These are phyloP conservation scores for Neurospora discreta DNA, from an alignment of 495 filamentous ascomycete genomes.

Conservation along the genomic window DNA sequence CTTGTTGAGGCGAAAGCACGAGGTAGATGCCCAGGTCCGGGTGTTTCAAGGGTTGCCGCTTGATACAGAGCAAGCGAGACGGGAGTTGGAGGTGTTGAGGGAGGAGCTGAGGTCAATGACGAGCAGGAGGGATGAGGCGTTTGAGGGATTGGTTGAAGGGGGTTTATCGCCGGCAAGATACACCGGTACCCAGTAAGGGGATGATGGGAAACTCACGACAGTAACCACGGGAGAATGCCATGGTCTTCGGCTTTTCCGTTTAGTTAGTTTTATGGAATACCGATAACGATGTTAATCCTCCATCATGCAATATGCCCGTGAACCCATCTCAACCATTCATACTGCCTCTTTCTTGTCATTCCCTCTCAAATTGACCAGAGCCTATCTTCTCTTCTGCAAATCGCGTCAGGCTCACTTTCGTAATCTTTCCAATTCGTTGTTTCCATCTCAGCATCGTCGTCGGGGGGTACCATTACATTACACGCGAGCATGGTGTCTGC, in stretches of 20 bases:
- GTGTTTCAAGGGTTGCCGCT: slow-evolving; percentile 59
- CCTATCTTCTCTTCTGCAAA: not conserved
- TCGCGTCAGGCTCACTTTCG: not conserved
- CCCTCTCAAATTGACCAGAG: not conserved
- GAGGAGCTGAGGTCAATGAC: slow-evolving; percentile 47
- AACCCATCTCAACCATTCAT: not conserved
- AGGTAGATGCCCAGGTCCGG: slow-evolving; percentile 45
- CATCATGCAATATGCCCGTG: not conserved
- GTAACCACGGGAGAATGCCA: not conserved
- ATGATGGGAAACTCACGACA: not conserved
- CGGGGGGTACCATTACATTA: slow-evolving; percentile 6
- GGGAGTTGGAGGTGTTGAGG: slow-evolving; percentile 53
- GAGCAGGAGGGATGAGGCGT: slow-evolving; percentile 52
- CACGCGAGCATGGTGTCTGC: slow-evolving; percentile 6
- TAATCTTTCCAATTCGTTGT: not conserved
- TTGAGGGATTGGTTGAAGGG: slow-evolving; percentile 49
- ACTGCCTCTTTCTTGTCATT: not conserved
- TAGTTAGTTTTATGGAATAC: not conserved
- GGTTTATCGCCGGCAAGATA: slow-evolving; percentile 27
- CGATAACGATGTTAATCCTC: not conserved
- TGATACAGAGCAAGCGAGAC: slow-evolving; percentile 52
- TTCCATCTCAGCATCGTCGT: not conserved
- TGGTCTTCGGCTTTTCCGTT: not conserved
- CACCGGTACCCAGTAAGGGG: not conserved
- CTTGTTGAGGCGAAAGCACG: slow-evolving; percentile 38